Evolutionary conservation across 176 grass and related monocot species (phyloP), one percentile per base, ranked within the genome.

Genomic region (Alopecurus myosuroides): DNA sequence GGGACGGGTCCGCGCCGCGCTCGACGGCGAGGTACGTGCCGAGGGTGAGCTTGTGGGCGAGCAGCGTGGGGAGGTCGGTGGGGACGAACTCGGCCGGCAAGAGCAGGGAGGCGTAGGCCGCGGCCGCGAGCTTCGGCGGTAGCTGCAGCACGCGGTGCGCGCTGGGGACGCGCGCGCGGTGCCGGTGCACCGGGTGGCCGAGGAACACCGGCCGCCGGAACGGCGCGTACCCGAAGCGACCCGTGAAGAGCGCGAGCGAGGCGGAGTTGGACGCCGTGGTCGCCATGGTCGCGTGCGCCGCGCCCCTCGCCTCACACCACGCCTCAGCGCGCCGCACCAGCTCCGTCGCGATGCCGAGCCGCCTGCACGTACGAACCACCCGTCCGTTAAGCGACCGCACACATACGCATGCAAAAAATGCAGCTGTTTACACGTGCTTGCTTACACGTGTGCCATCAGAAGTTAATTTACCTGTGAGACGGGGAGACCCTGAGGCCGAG

Each of bases 401-500:
- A 20, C 3, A 26, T 6, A 11, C 4, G 19, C 15, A 51, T n/a
- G 51, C 70, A 29, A 63, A 17, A 30, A 81, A 67, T 67, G 78
- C 31, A 37, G 70, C 77, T 62, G 4, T 5, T 6, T 11, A 40
- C 31, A 62, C 52, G 52, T 55, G 52, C 20, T 10, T 55, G 52
- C 52, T 55, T 8, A 20, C 19, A 61, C 57, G 25, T 15, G 11
- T 61, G 36, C 12, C 41, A n/a, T 10, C 33, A 37, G 8, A 22
- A 53, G 12, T 11, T n/a, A n/a, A 7, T 44, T 82, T 73, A 95
- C 93, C 93, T 85, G 86, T 95, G 93, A 57, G 86, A 77, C 0
- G 93, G 90, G 2, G 90, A 95, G 70, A 95, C 93, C 51, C 93
- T 82, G 55, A 95, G 90, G 65, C 93, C 90, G 48, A 95, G 93